Evolutionary conservation across 768 basidiomycete genomes (phyloP).

Genomic region (Russula sp.): DNA sequence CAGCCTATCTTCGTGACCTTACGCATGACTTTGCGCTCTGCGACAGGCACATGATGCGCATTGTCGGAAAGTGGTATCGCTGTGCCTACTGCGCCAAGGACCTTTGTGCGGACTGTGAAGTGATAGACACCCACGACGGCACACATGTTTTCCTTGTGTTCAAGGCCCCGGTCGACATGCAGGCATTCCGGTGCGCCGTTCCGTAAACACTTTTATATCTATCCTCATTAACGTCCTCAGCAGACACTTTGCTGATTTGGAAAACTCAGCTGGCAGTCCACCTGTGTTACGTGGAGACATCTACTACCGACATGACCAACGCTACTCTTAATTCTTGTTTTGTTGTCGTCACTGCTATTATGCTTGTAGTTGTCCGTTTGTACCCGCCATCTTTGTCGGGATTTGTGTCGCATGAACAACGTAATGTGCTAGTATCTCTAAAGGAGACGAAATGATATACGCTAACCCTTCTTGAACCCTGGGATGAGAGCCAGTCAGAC

Average conservation of each 20-base stretch:
- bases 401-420: neutral
- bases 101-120: conserved; percentile 79
- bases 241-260: conserved; percentile 15
- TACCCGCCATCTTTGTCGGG: neutral
- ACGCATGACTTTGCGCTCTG: conserved; percentile 67
- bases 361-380: neutral
- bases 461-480: conserved; percentile 66
- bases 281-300: conserved; percentile 8
- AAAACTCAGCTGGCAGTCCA: conserved; percentile 3
- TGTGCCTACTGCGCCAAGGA: conserved; percentile 86
- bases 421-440: conserved; percentile 1
- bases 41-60: conserved; percentile 77
- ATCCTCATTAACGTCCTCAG: conserved; percentile 1
- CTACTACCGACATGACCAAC: conserved; percentile 5
- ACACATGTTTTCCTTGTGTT: conserved; percentile 83
- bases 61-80: conserved; percentile 84
- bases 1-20: conserved; percentile 58
- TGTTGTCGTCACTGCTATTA: neutral
- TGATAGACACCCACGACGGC: conserved; percentile 71
- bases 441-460: neutral
- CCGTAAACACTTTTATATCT: neutral
- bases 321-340: neutral
- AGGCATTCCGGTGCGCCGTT: conserved; percentile 51
- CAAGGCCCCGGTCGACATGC: conserved; percentile 78
- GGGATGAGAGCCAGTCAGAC: neutral